phyloP scores from a whole-genome alignment of 2,329 filamentous ascomycete species.

The Colletotrichum sp. region DNA sequence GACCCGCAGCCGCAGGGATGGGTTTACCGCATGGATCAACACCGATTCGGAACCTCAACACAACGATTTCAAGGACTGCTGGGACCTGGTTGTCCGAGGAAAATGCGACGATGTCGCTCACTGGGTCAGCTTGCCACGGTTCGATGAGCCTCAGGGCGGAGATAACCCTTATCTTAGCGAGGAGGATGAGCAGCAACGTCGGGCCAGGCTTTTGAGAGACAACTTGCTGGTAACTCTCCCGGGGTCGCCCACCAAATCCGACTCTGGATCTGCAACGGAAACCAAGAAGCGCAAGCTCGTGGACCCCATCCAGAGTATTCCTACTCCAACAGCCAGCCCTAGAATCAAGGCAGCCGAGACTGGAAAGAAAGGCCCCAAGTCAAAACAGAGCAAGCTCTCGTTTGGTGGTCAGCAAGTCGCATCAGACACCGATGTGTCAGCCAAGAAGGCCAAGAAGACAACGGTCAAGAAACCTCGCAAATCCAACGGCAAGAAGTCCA shows the following conservation, averaged over 20 bases:
- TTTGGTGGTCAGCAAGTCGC: slow-evolving; percentile 36
- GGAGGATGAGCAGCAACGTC: slow-evolving; percentile 42
- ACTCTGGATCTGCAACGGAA: slow-evolving; percentile 34
- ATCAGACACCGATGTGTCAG: slow-evolving; percentile 22
- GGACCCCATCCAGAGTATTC: slow-evolving; percentile 53
- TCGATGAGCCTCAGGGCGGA: slow-evolving; percentile 60
- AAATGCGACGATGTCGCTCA: slow-evolving; percentile 87
- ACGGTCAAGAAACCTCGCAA: slow-evolving; percentile 36
- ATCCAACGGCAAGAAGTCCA: slow-evolving; percentile 37
- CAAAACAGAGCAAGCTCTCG: slow-evolving; percentile 57
- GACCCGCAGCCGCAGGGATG: slow-evolving; percentile 81
- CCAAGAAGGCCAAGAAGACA: slow-evolving; percentile 29
- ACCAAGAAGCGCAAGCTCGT: slow-evolving; percentile 43
- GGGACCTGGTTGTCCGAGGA: slow-evolving; percentile 88
- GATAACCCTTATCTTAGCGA: slow-evolving; percentile 51
- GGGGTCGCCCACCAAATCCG: slow-evolving; percentile 25
- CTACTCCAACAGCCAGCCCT: slow-evolving; percentile 63
- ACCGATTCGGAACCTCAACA: slow-evolving; percentile 82
- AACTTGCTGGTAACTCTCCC: slow-evolving; percentile 47
- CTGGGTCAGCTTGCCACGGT: slow-evolving; percentile 66
- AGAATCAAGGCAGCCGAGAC: slow-evolving; percentile 45
- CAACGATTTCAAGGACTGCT: slow-evolving; percentile 87
- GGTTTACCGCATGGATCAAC: slow-evolving; percentile 94
- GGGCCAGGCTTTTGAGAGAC: slow-evolving; percentile 38
- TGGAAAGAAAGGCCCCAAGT: slow-evolving; percentile 41